A percentile compares a stretch with the other conserved stretches of the same genome.
Evolutionary conservation across 176 grass and related monocot genomes (phyloP).

Genomic region (Eleusine indica): DNA sequence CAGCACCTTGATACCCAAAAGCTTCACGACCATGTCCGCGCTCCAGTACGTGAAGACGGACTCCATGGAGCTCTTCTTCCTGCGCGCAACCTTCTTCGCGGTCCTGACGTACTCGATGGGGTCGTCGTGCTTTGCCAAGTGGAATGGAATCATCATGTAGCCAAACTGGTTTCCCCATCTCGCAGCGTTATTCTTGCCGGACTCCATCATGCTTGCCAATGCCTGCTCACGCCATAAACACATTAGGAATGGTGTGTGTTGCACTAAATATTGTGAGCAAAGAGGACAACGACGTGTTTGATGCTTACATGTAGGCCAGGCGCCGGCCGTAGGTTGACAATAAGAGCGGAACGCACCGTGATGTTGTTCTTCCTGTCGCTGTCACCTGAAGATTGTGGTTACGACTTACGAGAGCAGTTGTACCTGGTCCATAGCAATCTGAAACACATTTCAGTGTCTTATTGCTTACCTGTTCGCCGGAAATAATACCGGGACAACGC

Average conservation of each 20-base stretch:
- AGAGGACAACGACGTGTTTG: not conserved
- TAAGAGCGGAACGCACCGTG: conserved; percentile 67
- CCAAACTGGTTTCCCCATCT: conserved; percentile 79
- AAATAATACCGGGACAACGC: conserved; percentile 70
- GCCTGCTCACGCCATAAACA: conserved; percentile 27
- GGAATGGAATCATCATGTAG: conserved; percentile 61
- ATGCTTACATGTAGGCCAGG: conserved; percentile 74
- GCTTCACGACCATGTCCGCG: conserved; percentile 53
- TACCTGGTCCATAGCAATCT: not conserved
- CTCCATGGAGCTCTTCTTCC: conserved; percentile 90
- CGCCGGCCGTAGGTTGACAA: conserved; percentile 67
- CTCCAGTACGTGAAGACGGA: conserved; percentile 67
- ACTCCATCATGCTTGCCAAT: conserved; percentile 72
- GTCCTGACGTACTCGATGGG: conserved; percentile 64
- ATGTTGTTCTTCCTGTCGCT: conserved; percentile 39
- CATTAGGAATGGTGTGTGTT: not conserved
- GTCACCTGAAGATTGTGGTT: conserved; percentile 28
- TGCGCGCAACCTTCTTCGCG: conserved; percentile 45
- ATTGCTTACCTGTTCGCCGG: conserved; percentile 55
- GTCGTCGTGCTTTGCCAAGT: conserved; percentile 54
- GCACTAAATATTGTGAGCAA: not conserved
- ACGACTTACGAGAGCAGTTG: not conserved
- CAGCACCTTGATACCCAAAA: conserved; percentile 69
- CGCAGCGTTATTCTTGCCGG: conserved; percentile 41
- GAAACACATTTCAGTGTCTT: not conserved